Base-by-base conservation (phyloP, 1,284 basidiomycete genomes). In the Rhodotorula glutinis region DNA sequence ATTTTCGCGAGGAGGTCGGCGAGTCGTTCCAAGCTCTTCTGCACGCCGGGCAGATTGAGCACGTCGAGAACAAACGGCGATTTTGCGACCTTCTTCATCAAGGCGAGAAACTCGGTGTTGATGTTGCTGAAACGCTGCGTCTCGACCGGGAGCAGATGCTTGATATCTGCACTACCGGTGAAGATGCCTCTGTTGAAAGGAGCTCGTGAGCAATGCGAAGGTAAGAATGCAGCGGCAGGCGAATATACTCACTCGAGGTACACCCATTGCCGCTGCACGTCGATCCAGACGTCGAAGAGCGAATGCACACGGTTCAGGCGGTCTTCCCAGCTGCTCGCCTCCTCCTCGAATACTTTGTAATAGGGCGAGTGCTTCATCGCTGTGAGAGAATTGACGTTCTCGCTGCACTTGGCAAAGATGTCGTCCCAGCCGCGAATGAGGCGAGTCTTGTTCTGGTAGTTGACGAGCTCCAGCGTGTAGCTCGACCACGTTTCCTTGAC, bases 31-130 rank as follows among this genome's bases (percentile, higher is more conserved):
- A 99, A 82, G 73, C 90, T 93, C 81, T 98, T 98, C 81, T 98
- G 94, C 62, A 98, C 90, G 51, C 90, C 91, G 62, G 88, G 89
- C 67, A 98, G 97, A 78, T 94, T 93, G 84, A 98, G 86, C 59
- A 99, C 94, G 74, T 99, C 96, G 60, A 98, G 82, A 51, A 98
- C 89, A 77, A 96, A 96, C 0, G 96, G 94, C 25, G 95, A 97
- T 81, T 98, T 98, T 86, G 94, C 93, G 68, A 98, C 96, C 79
- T 95, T 96, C 83, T 98, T 98, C 94, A 99, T 98, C 72, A 98
- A 91, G 0, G 92, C 88, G 63, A 98, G 83, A 82, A 99, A 99
- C 78, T 99, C 96, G 54, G 92, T 87, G 79, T 98, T 98, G 85
- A 99, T 98, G 81, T 94, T 98, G 78, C 92, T 90, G 82, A 99